Conservation (phyloP, 2,329 filamentous ascomycete species). For the Sarocladium brachiariae region DNA sequence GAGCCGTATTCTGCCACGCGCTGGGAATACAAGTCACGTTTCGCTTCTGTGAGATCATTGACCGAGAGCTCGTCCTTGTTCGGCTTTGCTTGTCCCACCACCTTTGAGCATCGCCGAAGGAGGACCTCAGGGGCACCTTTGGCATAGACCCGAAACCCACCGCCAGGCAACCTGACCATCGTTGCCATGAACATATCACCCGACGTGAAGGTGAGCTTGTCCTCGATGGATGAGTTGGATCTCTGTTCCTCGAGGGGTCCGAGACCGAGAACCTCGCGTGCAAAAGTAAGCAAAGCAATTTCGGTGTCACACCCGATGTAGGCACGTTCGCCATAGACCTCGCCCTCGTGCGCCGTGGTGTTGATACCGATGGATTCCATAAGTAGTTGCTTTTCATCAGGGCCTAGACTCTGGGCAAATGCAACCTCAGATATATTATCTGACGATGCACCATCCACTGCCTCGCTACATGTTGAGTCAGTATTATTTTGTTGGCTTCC, state of each 20-base stretch:
- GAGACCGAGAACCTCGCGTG: conserved; percentile 42
- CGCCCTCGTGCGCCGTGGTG: conserved; percentile 48
- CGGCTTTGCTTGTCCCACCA: background rate
- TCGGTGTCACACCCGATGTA: conserved; percentile 52
- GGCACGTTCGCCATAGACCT: conserved; percentile 24
- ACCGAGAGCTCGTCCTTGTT: conserved; percentile 29
- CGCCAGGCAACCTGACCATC: conserved; percentile 35
- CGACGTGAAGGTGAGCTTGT: conserved; percentile 49
- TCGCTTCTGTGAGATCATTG: conserved; percentile 39
- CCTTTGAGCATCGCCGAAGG: conserved; percentile 36
- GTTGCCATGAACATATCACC: conserved; percentile 50
- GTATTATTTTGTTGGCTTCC: background rate
- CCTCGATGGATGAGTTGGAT: conserved; percentile 35
- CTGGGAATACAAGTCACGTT: conserved; percentile 41
- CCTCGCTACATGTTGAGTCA: background rate
- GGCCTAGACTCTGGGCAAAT: conserved; percentile 5
- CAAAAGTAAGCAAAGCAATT: conserved; percentile 44
- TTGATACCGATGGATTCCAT: conserved; percentile 27
- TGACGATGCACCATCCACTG: background rate
- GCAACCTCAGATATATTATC: background rate
- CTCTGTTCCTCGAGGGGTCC: conserved; percentile 38
- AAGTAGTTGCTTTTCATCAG: conserved; percentile 21
- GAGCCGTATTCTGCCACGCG: conserved; percentile 52
- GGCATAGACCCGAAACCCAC: conserved; percentile 39
- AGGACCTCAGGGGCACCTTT: conserved; percentile 52